Evolutionary conservation across 2,329 filamentous ascomycete species (phyloP).

Genomic region (Monosporascus sp.): DNA sequence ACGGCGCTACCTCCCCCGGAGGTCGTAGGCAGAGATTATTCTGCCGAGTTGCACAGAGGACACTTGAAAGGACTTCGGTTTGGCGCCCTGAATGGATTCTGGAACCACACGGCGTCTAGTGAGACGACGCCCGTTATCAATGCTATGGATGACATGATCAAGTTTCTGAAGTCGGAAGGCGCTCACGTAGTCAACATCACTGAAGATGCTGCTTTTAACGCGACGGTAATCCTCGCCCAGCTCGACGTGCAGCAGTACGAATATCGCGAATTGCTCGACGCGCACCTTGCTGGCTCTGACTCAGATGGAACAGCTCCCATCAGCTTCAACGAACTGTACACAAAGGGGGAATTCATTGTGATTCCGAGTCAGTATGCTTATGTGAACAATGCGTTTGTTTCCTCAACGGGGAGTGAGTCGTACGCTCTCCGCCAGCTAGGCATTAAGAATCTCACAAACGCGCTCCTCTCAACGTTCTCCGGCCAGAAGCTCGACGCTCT

Average conservation of each 20-base stretch:
- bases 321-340: conserved; percentile 45
- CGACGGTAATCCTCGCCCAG: conserved; percentile 37
- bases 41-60: conserved; percentile 26
- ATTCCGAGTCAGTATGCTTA: conserved; percentile 54
- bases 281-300: conserved; percentile 45
- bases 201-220: conserved; percentile 42
- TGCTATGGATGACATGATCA: conserved; percentile 43
- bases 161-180: conserved; percentile 39
- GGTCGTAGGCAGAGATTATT: conserved; percentile 40
- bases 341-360: conserved; percentile 49
- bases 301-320: conserved; percentile 37
- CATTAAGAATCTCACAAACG: conserved; percentile 47
- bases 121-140: conserved; percentile 55
- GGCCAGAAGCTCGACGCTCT: conserved; percentile 47
- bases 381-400: conserved; percentile 43
- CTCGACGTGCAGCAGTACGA: conserved; percentile 59
- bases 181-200: conserved; percentile 46
- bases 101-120: conserved; percentile 43
- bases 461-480: conserved; percentile 45
- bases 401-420: conserved; percentile 43
- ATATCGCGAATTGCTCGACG: conserved; percentile 49
- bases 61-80: conserved; percentile 25
- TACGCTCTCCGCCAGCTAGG: conserved; percentile 42
- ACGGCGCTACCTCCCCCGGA: conserved; percentile 42
- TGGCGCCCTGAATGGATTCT: conserved; percentile 44